Evolutionary conservation across 257 asterid species (phyloP), one percentile per base, ranked within the genome.

Genomic region (Nyctanthes arbortristis): DNA sequence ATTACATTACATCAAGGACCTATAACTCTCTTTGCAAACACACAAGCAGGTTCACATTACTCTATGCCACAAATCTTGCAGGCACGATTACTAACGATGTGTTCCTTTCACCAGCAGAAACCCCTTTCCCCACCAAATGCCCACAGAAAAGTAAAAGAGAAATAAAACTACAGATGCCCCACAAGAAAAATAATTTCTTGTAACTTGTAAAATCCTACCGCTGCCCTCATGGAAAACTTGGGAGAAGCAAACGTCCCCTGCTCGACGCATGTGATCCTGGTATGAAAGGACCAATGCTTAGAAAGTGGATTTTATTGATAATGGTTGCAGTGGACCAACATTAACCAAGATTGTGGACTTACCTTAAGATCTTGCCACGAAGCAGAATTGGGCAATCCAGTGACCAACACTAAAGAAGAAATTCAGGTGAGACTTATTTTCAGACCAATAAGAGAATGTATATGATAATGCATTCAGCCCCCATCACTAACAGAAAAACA

Each of bases 291-390:
- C 67, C 29, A 12, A 28, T 4, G 34, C 28, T 61, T 62, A 66
- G 40, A 24, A 70, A 45, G 32, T 39, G 13, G 31, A 52, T 39
- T 31, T 67, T 34, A 61, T 12, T 61, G 60, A 4, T 28, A 25
- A 31, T 71, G 27, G 14, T 24, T 20, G 18, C 49, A 39, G 6
- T 39, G 49, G 49, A 39, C 49, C 6, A 39, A 39, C 5, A 39
- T 39, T 13, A 39, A 39, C 49, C 49, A 13, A 13, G 20, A 39
- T 7, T 39, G 49, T 11, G 18, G 14, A 47, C 76, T 73, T 61
- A 88, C 99, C 91, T 94, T 94, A 56, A 94, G 93, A 82, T 94
- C 99, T 84, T 94, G 99, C 99, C 99, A 94, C 25, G 99, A 94
- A 66, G 99, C 99, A 76, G 99, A 94, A 65, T 84, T 82, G 47